These are phyloP conservation scores for Hymenochaete sp. DNA, from an alignment of 1,284 basidiomycete genomes.

Conservation along the genomic window DNA sequence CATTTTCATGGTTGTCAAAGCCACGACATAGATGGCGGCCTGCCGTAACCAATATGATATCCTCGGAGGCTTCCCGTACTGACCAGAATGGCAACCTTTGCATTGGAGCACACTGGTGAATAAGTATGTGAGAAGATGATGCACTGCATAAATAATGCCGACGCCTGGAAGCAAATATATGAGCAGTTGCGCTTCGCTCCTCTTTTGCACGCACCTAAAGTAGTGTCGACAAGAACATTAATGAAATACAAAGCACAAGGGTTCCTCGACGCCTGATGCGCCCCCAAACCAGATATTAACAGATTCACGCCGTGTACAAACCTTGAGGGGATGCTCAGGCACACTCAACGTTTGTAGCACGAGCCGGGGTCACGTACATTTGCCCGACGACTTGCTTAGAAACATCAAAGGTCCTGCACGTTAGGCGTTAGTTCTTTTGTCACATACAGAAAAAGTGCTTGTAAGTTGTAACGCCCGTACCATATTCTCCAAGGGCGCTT, in stretches of 20 bases:
- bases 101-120: conserved; percentile 58
- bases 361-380: too few species aligned
- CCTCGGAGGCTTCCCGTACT: conserved; percentile 78
- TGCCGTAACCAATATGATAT: conserved; percentile 74
- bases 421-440: background rate
- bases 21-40: conserved; percentile 76
- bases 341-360: too few species aligned
- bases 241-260: conserved; percentile 91
- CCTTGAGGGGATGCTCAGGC: too few species aligned
- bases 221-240: conserved; percentile 92
- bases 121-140: conserved; percentile 63
- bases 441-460: background rate
- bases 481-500: conserved; percentile 92
- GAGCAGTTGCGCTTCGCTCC: conserved; percentile 3
- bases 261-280: conserved; percentile 61
- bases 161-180: conserved; percentile 52
- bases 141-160: conserved; percentile 70
- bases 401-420: conserved; percentile 72
- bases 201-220: conserved; percentile 46
- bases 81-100: conserved; percentile 78
- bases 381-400: conserved; percentile 91
- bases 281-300: conserved; percentile 64
- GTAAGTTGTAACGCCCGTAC: conserved; percentile 31
- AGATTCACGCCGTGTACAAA: conserved; percentile 87
- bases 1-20: conserved; percentile 86